Base-by-base conservation (phyloP, 2,329 filamentous ascomycete species). In the Epichloe glyceriae region DNA sequence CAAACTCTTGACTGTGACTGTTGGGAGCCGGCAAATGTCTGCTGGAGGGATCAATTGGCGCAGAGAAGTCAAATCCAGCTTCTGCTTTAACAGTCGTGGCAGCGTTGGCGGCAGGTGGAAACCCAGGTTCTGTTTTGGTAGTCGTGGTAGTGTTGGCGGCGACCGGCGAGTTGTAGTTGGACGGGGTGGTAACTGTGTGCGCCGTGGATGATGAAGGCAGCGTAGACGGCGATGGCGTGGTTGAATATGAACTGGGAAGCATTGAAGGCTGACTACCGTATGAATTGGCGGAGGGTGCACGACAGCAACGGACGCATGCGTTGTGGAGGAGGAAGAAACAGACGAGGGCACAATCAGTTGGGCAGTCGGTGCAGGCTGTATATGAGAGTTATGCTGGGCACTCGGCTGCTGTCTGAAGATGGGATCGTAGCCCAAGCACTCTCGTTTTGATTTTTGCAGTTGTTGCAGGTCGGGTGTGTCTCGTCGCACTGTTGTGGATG, bases 381-480 rank as follows among this genome's bases (percentile, higher is more conserved):
- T 67, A 60, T 76, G 79, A 50, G 82, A 80, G 12, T 82, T 80
- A 19, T 85, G 79, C 64, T 91, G 86, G 55, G 88, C 85, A 56
- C 82, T 78, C 46, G 85, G 76, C 33, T 83, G 79, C 57, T 79
- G 79, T 68, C 88, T 87, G 72, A 91, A 93, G 61, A 91, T 87
- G 38, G 87, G 86, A 62, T 93, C 87, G 78, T 93, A 93, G 50
- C 87, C 87, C 46, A 89, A 66, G 63, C 87, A 93, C 61, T 91
- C 86, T 62, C 87, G 86, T 70, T 91, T 93, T 58, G 85, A 89
- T 67, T 93, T 93, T 85, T 83, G 71, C 87, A 93, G 64, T 93
- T 88, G 70, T 88, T 83, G 74, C 93, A 98, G 53, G 85, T 83
- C 20, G 93, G 93, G 68, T 95, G 89, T 54, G 82, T 83, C 75